Conservation (phyloP, 805 yeast genomes). For the Huiozyma naganishii region DNA sequence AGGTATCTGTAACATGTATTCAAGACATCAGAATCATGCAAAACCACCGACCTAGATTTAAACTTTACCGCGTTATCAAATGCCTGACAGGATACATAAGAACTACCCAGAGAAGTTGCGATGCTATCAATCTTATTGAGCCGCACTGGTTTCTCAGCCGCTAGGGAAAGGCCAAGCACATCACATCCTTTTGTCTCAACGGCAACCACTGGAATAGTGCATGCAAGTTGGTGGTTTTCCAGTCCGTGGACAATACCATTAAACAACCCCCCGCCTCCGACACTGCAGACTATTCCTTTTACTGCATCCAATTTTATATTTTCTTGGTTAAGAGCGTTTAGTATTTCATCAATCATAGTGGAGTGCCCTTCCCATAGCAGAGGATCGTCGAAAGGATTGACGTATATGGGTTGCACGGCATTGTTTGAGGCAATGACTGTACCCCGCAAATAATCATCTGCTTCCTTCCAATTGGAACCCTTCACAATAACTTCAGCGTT, state of each 20-base stretch:
- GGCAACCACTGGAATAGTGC: constrained; percentile 30
- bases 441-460: constrained; percentile 33
- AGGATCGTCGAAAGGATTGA: constrained; percentile 44
- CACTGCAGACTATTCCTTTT: constrained; percentile 41
- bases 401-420: constrained; percentile 31
- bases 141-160: constrained; percentile 33
- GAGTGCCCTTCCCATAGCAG: constrained; percentile 47
- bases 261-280: constrained; percentile 49
- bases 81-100: constrained; percentile 40
- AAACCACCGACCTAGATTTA: constrained; percentile 31
- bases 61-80: constrained; percentile 32
- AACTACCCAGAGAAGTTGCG: constrained; percentile 55
- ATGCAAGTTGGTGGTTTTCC: constrained; percentile 23
- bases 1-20: constrained; percentile 39
- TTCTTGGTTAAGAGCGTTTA: constrained; percentile 12
- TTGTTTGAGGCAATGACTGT: constrained; percentile 15
- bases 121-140: constrained; percentile 38
- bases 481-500: constrained; percentile 40
- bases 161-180: constrained; percentile 40
- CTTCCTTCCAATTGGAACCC: constrained; percentile 40
- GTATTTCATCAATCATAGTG: constrained; percentile 35
- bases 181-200: constrained; percentile 54
- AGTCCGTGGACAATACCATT: constrained; percentile 40
- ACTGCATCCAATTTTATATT: constrained; percentile 15
- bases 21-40: constrained; percentile 46